Conservation (phyloP, 108 stramenopile genomes). For the Parietichytrium sp. region DNA sequence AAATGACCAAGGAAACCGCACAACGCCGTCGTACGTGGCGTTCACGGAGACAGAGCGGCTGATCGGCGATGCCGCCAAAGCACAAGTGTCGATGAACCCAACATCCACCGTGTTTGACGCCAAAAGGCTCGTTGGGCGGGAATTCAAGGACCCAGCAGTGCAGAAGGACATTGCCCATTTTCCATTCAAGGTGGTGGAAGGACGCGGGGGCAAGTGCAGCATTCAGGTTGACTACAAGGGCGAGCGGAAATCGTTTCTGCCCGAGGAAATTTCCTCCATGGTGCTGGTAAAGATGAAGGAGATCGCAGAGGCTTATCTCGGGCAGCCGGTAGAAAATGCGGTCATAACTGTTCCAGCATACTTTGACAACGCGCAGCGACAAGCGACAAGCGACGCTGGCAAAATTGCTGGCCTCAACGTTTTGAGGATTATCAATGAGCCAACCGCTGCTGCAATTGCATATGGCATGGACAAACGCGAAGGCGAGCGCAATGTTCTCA, state of each 20-base stretch:
- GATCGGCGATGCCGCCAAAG: conserved; percentile 94
- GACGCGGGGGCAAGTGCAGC: conserved; percentile 83
- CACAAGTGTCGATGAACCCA: conserved; percentile 94
- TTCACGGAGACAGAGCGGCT: conserved; percentile 95
- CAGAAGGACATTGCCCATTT: conserved; percentile 94
- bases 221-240: conserved; percentile 91
- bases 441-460: conserved; percentile 98
- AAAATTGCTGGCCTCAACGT: conserved; percentile 95
- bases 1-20: conserved; percentile 81
- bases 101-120: conserved; percentile 94
- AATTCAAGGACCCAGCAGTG: conserved; percentile 85
- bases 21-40: conserved; percentile 94
- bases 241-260: conserved; percentile 90
- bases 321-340: conserved; percentile 95
- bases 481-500: conserved; percentile 83
- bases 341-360: conserved; percentile 98
- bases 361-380: conserved; percentile 98
- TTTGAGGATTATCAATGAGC: conserved; percentile 99
- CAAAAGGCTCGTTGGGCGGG: conserved; percentile 94
- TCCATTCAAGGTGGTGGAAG: conserved; percentile 86
- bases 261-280: conserved; percentile 99
- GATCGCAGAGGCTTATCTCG: conserved; percentile 95
- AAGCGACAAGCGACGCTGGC: conserved; percentile 98
- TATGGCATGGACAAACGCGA: conserved; percentile 88
- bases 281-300: conserved; percentile 96